A percentile compares a stretch with the other conserved stretches of the same genome.
Conservation (phyloP, 345 rosid species). For the Eucalyptus coolabah region DNA sequence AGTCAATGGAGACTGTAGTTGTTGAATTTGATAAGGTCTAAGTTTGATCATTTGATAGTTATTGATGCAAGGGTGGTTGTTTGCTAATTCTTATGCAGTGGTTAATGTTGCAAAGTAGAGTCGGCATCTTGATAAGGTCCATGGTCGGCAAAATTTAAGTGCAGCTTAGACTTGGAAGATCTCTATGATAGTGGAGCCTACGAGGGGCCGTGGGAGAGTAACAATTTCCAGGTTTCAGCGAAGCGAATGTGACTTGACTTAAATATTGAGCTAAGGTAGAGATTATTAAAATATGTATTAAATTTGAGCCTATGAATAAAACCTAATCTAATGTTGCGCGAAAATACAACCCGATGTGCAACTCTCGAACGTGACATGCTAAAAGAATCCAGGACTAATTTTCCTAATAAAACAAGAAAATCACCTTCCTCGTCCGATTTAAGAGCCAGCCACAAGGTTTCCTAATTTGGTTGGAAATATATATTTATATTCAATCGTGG, state of each 20-base stretch:
- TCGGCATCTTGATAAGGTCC: not conserved
- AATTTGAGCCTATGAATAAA: not conserved
- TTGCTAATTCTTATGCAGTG: not conserved
- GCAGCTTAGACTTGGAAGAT: not conserved
- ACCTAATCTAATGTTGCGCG: not conserved
- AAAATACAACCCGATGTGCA: not conserved
- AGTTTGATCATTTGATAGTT: not conserved
- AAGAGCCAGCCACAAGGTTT: not conserved
- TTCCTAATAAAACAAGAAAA: not conserved
- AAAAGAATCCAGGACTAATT: not conserved
- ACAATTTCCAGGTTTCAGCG: rapidly evolving
- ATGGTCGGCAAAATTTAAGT: not conserved
- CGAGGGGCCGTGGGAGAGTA: not conserved
- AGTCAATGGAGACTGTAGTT: not conserved
- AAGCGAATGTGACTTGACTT: not conserved
- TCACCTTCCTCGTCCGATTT: not conserved
- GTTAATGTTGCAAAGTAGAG: not conserved
- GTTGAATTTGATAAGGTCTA: not conserved
- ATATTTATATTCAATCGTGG: not conserved
- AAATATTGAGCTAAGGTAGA: not conserved
- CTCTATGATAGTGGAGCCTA: not conserved
- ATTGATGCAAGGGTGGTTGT: not conserved
- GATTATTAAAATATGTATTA: too few relatives aligned
- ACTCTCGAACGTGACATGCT: not conserved
- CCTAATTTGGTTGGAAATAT: not conserved